Base-by-base conservation (phyloP, 148 eudicot species). In the Rhododendron kiyosumense region DNA sequence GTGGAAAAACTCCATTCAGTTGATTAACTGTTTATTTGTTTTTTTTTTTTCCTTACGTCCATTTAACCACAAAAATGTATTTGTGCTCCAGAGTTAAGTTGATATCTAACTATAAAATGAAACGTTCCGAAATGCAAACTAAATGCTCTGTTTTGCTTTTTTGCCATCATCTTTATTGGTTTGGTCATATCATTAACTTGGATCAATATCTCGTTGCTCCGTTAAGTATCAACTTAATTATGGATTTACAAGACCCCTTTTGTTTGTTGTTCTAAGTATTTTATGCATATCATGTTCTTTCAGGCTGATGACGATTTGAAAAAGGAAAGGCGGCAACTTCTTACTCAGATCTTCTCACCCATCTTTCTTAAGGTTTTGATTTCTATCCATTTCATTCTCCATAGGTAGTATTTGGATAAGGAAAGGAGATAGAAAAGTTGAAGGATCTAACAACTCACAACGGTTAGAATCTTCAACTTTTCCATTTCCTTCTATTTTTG, bases 281-380 rank as follows among this genome's bases (percentile, higher is more conserved):
- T 63, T 1, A 71, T 80, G 26, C 24, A 30, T 61, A 22, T 78
- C 75, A 28, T 88, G 45, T 86, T 87, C 30, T 80, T 91, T 46
- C 85, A 95, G 98, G 96, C 79, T 89, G 93, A 87, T 77, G 96
- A 97, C 85, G 92, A 93, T 43, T 90, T 81, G 88, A 97, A 97
- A 88, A 97, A 97, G 91, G 79, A 92, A 87, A 86, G 52, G 76
- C 92, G 95, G 88, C 94, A 96, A 71, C 85, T 94, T 89, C 94
- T 95, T 43, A 84, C 94, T 76, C 96, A 95, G 84, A 90, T 97
- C 87, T 91, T 97, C 86, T 94, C 98, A 45, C 99, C 98, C 28
- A 95, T 97, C 86, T 87, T 97, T 81, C 88, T 97, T 81, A 93
- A 97, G 99, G 99, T 95, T 81, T 36, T 85, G 45, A 51, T 69